Percentiles rank a stretch among this genome's conserved stretches.
Evolutionary conservation across 176 grass and related monocot genomes (phyloP).

Genomic region (barley (Hordeum vulgare)): DNA sequence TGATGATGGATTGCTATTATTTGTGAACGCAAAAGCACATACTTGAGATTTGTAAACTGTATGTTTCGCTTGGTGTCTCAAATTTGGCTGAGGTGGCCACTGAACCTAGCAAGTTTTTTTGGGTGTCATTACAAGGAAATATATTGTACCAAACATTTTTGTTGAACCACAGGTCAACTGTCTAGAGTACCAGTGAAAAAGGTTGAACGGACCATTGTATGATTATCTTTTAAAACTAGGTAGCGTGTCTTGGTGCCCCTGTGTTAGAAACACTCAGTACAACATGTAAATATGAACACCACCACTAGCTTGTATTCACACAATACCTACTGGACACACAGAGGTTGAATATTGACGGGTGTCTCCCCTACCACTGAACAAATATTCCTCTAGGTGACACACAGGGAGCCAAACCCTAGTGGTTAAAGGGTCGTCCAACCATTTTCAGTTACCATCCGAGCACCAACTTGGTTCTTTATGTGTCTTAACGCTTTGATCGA

Average conservation of each 20-base stretch:
- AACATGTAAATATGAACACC: neutral
- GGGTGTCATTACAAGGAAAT: neutral
- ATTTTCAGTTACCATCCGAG: neutral
- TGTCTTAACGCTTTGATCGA: neutral
- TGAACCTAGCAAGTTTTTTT: neutral
- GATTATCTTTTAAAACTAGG: neutral
- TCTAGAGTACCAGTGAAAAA: neutral
- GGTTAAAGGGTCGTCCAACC: neutral
- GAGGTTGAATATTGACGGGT: neutral
- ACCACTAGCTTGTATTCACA: neutral
- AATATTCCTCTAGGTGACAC: neutral
- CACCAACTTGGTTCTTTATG: neutral
- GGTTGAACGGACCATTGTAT: neutral
- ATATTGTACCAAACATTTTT: neutral
- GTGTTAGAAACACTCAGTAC: neutral
- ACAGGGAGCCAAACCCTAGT: neutral
- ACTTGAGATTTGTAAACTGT: neutral
- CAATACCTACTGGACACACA: neutral
- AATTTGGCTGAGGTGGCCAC: neutral
- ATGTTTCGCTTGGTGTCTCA: neutral
- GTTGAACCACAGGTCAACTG: neutral
- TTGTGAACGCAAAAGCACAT: neutral
- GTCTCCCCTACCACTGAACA: neutral
- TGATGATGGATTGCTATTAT: neutral
- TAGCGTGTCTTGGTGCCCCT: neutral